Base-by-base conservation (phyloP, 2,329 filamentous ascomycete genomes). In the Lachnellula cervina region DNA sequence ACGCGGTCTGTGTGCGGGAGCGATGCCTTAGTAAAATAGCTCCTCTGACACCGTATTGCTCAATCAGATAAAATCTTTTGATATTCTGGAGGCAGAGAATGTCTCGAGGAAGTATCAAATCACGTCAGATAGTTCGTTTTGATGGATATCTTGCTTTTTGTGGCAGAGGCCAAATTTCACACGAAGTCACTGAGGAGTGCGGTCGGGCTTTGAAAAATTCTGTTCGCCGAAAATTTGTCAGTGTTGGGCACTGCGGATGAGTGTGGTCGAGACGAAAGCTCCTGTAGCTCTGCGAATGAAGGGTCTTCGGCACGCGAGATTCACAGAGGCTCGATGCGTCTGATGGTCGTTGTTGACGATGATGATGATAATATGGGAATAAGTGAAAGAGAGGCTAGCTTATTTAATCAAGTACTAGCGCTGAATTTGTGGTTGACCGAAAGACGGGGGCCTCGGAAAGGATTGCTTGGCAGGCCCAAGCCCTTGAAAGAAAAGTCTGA, bases 361-460 rank as follows among this genome's bases (percentile, higher is more conserved):
- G 52, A 51, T 52, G 50, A 37, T 58, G 38, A 47, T 35, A 49
- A 51, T 35, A 45, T 46, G 45, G 52, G 43, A 57, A 40, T 52
- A 54, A 21, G 50, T 46, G 45, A 49, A 40, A 54, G 54, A 52
- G 56, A 60, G 56, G 54, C 63, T 65, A 65, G 64, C 61, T 61
- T 43, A 14, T 25, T 46, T 44, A 54, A 55, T 60, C 46, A 46
- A 46, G 51, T 51, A 58, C 55, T 64, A 64, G 61, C 59, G 59
- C 45, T 52, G 44, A 51, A 52, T 54, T 53, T 51, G 51, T 38
- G 38, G 50, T 40, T 32, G 55, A 34, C 51, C 38, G 47, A 49
- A 53, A 34, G 19, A 42, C 51, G 52, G 54, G 51, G 54, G 51
- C 51, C 57, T 55, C 46, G 57, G 57, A 55, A 17, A 17, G 51